Evolutionary conservation across 1,139 yeast genomes (phyloP), one percentile per base, ranked within the genome.

Genomic region (Hyphopichia buzzinii): DNA sequence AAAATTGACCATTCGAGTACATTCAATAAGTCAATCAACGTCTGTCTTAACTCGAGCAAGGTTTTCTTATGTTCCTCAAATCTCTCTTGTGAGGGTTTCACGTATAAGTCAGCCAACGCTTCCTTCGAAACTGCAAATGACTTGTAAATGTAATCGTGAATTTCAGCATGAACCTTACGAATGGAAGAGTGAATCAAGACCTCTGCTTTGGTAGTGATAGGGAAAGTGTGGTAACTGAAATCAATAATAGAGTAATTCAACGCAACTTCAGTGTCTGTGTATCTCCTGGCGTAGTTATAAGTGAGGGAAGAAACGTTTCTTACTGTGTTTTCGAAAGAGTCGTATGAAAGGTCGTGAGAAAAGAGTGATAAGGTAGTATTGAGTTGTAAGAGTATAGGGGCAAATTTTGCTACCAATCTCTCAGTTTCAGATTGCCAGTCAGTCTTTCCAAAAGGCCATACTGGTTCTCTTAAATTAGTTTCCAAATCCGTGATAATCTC

Each of bases 371-470:
- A 17, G 33, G n/a, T 11, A 39, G 26, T 16, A 34, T 76, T 72
- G 37, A 78, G 40, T 5, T 54, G 46, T 28, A 58, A 44, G 25
- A 78, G 46, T 19, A 67, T 50, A 8, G 81, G 81, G 1, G 74
- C 61, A 49, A 77, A 78, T 47, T 77, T 77, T 24, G 55, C 55
- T 4, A 64, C 67, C n/a, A 78, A 67, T 24, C 55, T 62, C 30
- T 63, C 65, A 0, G 79, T 67, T 5, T 69, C 57, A 10, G 52
- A 40, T 46, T 72, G 79, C 84, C 84, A 79, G 46, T 78, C 57
- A 0, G 74, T 76, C 12, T 73, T 66, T 3, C 45, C 36, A 31
- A 47, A 52, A 2, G 77, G 72, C 34, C 67, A 55, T 10, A 41
- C 63, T 49, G 38, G 62, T 52, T 44, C 31, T 10, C 39, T 11